Conservation (phyloP, 345 rosid species). For the Mercurialis annua region DNA sequence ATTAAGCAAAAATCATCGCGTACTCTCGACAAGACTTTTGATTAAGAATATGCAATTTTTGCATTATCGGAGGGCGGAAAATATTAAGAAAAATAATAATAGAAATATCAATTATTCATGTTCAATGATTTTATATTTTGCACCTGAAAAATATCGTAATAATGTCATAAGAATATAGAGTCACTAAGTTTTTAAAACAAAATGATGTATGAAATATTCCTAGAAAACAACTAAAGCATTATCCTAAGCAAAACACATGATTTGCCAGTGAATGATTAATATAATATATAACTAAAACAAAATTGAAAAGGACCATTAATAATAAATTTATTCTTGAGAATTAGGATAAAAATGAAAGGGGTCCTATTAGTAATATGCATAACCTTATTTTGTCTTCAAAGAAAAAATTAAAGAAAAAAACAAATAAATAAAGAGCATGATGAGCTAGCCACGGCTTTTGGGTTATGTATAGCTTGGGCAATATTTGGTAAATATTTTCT, state of each 20-base stretch:
- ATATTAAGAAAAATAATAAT: too few species aligned
- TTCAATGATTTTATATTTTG: too few species aligned
- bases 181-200: not conserved
- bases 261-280: not conserved
- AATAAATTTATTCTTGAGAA: not conserved
- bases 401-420: not conserved
- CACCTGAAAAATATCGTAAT: too few species aligned
- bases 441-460: not conserved
- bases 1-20: too few species aligned
- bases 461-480: not conserved
- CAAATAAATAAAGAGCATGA: not conserved
- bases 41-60: too few species aligned
- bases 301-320: not conserved
- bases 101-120: too few species aligned
- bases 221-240: not conserved
- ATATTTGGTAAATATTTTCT: slow-evolving; percentile 7
- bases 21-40: too few species aligned
- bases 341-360: not conserved
- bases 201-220: not conserved
- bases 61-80: too few species aligned
- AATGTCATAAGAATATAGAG: too few species aligned
- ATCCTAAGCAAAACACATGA: not conserved
- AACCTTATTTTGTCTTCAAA: too few species aligned
- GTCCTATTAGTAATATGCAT: not conserved
- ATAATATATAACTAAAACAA: not conserved